Percentiles rank a stretch among this genome's conserved stretches.
Evolutionary conservation across 768 basidiomycete species (phyloP).

Genomic region (Melanogaster broomeanus): DNA sequence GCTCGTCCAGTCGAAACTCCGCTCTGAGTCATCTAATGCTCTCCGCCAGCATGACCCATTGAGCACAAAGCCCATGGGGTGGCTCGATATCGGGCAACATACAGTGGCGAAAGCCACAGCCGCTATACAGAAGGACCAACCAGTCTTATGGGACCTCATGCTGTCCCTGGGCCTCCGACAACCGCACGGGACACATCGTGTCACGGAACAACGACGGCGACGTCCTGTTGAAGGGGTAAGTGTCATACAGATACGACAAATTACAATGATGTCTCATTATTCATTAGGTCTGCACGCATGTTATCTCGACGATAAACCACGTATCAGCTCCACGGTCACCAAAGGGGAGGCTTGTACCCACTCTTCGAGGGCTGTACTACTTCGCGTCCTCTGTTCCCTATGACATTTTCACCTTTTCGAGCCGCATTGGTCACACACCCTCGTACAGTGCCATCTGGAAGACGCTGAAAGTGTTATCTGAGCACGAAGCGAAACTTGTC

Average conservation of each 20-base stretch:
- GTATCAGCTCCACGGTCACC: conserved; percentile 8
- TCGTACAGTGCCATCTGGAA: conserved; percentile 22
- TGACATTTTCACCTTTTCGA: conserved; percentile 14
- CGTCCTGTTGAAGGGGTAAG: background rate
- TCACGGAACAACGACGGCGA: background rate
- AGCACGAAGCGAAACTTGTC: conserved; percentile 19
- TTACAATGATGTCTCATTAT: background rate
- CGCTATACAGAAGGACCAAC: conserved; percentile 1
- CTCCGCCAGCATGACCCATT: background rate
- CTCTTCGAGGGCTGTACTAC: conserved; percentile 16
- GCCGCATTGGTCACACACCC: conserved; percentile 12
- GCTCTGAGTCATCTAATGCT: background rate
- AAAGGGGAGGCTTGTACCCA: conserved; percentile 21
- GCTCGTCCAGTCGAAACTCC: conserved; percentile 3
- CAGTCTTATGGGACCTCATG: conserved; percentile 1
- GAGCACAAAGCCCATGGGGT: too few relatives aligned
- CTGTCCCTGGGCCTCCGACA: background rate
- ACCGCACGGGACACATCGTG: background rate
- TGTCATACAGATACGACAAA: background rate
- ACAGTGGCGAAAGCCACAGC: conserved; percentile 4
- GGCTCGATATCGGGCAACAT: background rate
- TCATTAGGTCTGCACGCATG: conserved; percentile 9
- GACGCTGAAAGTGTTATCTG: conserved; percentile 16
- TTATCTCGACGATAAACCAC: conserved; percentile 8
- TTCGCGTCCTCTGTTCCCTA: conserved; percentile 17